Conservation (phyloP, 2,329 filamentous ascomycete genomes). For the Apiospora sp. region DNA sequence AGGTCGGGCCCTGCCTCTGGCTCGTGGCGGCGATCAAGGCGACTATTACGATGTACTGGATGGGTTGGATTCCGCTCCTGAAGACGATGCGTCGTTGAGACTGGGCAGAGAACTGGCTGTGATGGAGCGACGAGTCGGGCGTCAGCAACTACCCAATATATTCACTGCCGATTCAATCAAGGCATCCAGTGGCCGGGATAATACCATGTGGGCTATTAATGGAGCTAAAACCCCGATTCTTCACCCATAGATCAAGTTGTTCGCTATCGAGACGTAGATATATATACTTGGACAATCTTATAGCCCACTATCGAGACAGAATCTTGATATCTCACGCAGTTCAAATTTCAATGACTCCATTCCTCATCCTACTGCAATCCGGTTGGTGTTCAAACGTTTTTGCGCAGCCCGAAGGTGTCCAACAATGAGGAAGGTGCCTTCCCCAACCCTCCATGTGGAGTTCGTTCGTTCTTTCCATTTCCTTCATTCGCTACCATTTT, state of each 20-base stretch:
- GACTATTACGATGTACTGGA: conserved; percentile 45
- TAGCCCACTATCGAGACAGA: neutral
- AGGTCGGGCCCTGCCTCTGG: conserved; percentile 54
- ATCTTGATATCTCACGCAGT: too few species aligned
- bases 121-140: neutral
- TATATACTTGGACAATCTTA: neutral
- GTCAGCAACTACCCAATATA: neutral
- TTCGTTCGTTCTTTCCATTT: conserved; percentile 10
- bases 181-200: neutral
- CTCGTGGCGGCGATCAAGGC: conserved; percentile 54
- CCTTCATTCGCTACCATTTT: neutral
- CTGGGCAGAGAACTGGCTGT: rapidly evolving
- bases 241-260: neutral
- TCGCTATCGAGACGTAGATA: neutral
- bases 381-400: neutral
- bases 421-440: neutral
- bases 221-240: too few species aligned
- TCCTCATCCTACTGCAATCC: neutral
- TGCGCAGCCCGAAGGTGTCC: neutral
- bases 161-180: neutral
- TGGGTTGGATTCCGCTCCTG: conserved; percentile 30
- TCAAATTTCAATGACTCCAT: too few species aligned
- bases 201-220: neutral
- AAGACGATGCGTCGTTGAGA: neutral
- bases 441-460: neutral